Conservation (phyloP, 805 yeast genomes). For the Debaryomyces prosopidis region DNA sequence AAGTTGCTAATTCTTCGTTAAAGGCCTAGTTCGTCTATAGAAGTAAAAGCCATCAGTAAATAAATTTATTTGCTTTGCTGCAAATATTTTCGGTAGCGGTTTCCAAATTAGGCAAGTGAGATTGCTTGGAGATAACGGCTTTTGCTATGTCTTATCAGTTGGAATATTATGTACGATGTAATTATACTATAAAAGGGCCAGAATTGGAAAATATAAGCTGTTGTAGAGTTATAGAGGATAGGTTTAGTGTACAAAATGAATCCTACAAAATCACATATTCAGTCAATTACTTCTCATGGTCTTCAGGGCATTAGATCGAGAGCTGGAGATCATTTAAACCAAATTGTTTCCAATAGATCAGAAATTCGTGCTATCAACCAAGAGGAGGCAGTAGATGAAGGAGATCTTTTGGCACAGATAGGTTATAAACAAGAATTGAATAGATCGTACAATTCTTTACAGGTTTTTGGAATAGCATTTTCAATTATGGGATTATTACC, state of each 20-base stretch:
- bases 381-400: slow-evolving; percentile 15
- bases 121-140: too few relatives aligned
- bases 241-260: background rate
- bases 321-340: slow-evolving; percentile 10
- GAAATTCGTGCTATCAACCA: slow-evolving; percentile 22
- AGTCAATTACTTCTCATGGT: background rate
- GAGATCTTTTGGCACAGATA: slow-evolving; percentile 29
- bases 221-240: too few relatives aligned
- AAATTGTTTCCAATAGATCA: slow-evolving; percentile 16
- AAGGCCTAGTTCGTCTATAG: too few relatives aligned
- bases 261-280: background rate
- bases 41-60: too few relatives aligned
- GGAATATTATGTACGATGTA: too few relatives aligned
- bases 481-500: slow-evolving; percentile 37
- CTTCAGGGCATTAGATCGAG: slow-evolving; percentile 8
- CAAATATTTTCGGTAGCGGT: too few relatives aligned
- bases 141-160: too few relatives aligned
- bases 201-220: too few relatives aligned
- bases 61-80: too few relatives aligned
- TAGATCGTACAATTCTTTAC: slow-evolving; percentile 27
- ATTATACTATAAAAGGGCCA: too few relatives aligned
- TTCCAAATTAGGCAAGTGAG: too few relatives aligned
- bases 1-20: too few relatives aligned
- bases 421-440: slow-evolving; percentile 35
- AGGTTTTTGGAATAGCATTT: slow-evolving; percentile 36